phyloP scores from a whole-genome alignment of 2,329 filamentous ascomycete species.

The Epichloe bromicola region DNA sequence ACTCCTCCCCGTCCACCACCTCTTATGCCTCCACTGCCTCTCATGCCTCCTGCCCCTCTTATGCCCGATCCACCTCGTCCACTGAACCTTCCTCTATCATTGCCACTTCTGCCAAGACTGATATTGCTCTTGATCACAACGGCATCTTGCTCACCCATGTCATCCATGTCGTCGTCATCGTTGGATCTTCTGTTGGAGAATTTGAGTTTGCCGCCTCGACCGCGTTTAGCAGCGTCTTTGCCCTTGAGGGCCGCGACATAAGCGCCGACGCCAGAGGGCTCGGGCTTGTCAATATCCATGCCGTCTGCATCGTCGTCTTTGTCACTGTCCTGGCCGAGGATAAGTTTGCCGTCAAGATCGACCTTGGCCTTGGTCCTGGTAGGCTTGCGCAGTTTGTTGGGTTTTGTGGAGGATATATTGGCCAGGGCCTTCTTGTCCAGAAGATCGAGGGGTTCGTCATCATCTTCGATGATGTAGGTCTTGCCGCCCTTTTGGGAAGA shows the following conservation, averaged over 20 bases:
- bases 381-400: conserved; percentile 47
- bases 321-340: conserved; percentile 49
- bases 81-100: conserved; percentile 16
- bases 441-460: conserved; percentile 88
- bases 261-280: conserved; percentile 51
- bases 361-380: conserved; percentile 50
- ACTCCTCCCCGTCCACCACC: conserved; percentile 20
- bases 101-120: conserved; percentile 20
- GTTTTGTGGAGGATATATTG: conserved; percentile 86
- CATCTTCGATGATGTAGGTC: conserved; percentile 85
- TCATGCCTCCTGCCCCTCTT: conserved; percentile 7
- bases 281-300: conserved; percentile 51
- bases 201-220: conserved; percentile 55
- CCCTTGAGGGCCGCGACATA: conserved; percentile 59
- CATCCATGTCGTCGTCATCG: conserved; percentile 36
- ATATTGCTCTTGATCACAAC: conserved; percentile 39
- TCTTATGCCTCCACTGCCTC: conserved; percentile 14
- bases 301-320: conserved; percentile 35
- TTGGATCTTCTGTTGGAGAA: conserved; percentile 50
- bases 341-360: conserved; percentile 68
- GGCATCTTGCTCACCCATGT: conserved; percentile 40
- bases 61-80: conserved; percentile 12
- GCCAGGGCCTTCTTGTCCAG: conserved; percentile 80
- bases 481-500: conserved; percentile 45
- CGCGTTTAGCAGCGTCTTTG: conserved; percentile 50